Evolutionary conservation across 2,329 filamentous ascomycete species (phyloP).

Genomic region (Fusarium sp.): DNA sequence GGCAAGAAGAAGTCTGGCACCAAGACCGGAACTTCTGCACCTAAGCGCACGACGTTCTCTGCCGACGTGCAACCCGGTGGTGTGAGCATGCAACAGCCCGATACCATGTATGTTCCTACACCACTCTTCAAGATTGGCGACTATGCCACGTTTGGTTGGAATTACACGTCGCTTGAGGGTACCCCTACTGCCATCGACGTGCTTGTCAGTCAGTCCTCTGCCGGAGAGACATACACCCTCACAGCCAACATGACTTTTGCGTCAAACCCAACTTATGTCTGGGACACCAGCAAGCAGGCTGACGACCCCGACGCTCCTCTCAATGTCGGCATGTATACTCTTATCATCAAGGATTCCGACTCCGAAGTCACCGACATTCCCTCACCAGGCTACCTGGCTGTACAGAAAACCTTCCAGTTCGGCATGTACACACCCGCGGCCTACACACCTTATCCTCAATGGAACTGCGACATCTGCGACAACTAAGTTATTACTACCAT

Average conservation of each 20-base stretch:
- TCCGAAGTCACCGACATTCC: constrained; percentile 63
- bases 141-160: constrained; percentile 72
- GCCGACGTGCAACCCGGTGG: constrained; percentile 62
- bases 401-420: constrained; percentile 65
- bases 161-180: constrained; percentile 72
- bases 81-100: constrained; percentile 67
- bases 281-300: constrained; percentile 69
- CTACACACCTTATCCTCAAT: constrained; percentile 66
- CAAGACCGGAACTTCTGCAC: constrained; percentile 44
- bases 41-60: constrained; percentile 59
- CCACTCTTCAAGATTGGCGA: constrained; percentile 72
- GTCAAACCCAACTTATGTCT: constrained; percentile 65
- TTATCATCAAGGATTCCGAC: constrained; percentile 72
- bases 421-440: constrained; percentile 68
- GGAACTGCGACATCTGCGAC: constrained; percentile 71
- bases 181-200: constrained; percentile 72
- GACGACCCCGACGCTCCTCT: constrained; percentile 62
- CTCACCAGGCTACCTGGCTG: constrained; percentile 68
- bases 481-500: constrained; percentile 57
- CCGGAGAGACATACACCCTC: constrained; percentile 69
- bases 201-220: constrained; percentile 67
- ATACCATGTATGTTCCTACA: constrained; percentile 58
- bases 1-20: constrained; percentile 44
- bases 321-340: constrained; percentile 68
- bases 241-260: constrained; percentile 73